Percentiles rank a stretch among this genome's conserved stretches.
phyloP scores from a whole-genome alignment of 768 basidiomycete genomes.

The Calocybe gangraenosa region DNA sequence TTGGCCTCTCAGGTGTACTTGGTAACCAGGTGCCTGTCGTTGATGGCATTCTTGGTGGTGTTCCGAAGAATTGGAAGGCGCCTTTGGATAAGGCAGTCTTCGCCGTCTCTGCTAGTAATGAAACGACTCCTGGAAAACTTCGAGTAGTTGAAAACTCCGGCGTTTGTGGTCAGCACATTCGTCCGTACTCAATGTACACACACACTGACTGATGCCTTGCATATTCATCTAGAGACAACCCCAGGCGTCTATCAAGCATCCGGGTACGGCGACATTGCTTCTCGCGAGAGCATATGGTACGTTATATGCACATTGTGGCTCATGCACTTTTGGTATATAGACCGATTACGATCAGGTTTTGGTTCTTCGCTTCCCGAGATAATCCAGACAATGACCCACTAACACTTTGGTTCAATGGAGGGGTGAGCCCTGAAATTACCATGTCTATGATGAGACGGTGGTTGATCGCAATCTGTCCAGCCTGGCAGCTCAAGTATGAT shows the following conservation, averaged over 20 bases:
- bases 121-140: slow-evolving; percentile 43
- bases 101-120: slow-evolving; percentile 12
- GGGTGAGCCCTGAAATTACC: slow-evolving; percentile 27
- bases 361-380: slow-evolving; percentile 65
- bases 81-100: slow-evolving; percentile 10
- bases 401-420: slow-evolving; percentile 65
- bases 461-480: slow-evolving; percentile 18
- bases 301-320: not conserved
- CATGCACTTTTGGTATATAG: no score
- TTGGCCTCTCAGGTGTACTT: slow-evolving; percentile 9
- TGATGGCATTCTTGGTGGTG: slow-evolving; percentile 48
- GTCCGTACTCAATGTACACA: not conserved
- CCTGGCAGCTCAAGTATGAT: slow-evolving; percentile 56
- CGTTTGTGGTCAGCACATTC: slow-evolving; percentile 45
- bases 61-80: slow-evolving; percentile 20
- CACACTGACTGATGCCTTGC: not conserved
- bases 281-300: slow-evolving; percentile 54
- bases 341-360: slow-evolving; percentile 42
- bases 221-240: slow-evolving; percentile 45
- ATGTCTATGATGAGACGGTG: not conserved
- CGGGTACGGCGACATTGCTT: slow-evolving; percentile 58
- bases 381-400: slow-evolving; percentile 60
- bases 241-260: slow-evolving; percentile 57
- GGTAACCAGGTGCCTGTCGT: slow-evolving; percentile 43
- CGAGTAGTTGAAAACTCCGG: slow-evolving; percentile 59